Conservation (phyloP, 371 early-diverging fungal genomes). For the Zancudomyces culisetae region DNA sequence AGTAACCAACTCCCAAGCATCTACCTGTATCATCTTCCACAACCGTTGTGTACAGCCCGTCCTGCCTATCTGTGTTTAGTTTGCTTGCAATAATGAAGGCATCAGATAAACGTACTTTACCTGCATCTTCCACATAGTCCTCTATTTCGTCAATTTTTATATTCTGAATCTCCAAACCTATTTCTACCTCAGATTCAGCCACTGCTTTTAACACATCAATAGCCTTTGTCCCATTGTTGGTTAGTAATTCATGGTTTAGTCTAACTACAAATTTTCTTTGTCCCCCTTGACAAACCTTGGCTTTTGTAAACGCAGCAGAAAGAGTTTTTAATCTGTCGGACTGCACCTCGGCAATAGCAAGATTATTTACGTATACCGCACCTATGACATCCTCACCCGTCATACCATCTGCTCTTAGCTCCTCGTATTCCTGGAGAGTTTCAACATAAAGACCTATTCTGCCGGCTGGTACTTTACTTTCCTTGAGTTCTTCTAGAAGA, state of each 20-base stretch:
- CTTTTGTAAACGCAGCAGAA: not conserved
- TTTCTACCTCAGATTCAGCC: not conserved
- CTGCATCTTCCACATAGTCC: not conserved
- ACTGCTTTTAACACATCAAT: not conserved
- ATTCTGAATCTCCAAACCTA: not conserved
- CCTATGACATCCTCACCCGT: not conserved
- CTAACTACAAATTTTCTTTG: not conserved
- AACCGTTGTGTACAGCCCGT: constrained; percentile 76
- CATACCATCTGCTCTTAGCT: not conserved
- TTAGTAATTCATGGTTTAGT: not conserved
- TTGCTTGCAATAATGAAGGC: constrained; percentile 39
- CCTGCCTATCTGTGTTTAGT: constrained; percentile 56
- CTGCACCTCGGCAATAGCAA: not conserved
- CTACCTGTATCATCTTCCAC: constrained; percentile 75
- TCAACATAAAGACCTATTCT: not conserved
- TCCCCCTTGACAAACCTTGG: not conserved
- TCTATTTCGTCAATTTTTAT: not conserved
- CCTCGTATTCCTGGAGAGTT: not conserved
- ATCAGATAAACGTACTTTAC: constrained; percentile 10
- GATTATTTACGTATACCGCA: not conserved
- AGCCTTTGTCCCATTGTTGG: not conserved
- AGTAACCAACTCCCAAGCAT: constrained; percentile 85
- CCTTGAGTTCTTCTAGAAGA: not conserved
- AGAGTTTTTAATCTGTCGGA: not conserved
- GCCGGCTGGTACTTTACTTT: not conserved